Conservation (phyloP, 2,329 filamentous ascomycete genomes). For the Diaporthe ilicicola region DNA sequence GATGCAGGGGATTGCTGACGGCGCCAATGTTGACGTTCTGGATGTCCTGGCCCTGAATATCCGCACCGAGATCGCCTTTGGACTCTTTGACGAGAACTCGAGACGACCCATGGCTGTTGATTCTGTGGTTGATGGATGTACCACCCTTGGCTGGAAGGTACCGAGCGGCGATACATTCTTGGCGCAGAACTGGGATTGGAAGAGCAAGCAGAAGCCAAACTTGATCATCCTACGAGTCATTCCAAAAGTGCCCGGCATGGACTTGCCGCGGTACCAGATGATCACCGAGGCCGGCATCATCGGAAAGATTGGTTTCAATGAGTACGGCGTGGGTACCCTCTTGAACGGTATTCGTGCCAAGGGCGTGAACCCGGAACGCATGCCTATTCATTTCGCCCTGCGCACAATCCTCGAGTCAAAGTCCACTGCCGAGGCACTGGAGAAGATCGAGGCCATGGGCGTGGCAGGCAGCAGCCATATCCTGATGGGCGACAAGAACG, state of each 20-base stretch:
- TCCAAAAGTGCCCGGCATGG: slow-evolving; percentile 52
- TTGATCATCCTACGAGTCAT: slow-evolving; percentile 50
- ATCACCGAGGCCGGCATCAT: slow-evolving; percentile 67
- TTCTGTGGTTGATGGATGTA: slow-evolving; percentile 58
- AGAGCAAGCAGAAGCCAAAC: slow-evolving; percentile 54
- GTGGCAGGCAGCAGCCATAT: slow-evolving; percentile 61
- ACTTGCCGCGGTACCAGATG: slow-evolving; percentile 59
- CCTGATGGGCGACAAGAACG: slow-evolving; percentile 53
- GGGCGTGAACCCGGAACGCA: slow-evolving; percentile 56
- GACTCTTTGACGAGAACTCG: slow-evolving; percentile 51
- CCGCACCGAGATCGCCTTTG: slow-evolving; percentile 65
- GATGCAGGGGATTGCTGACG: slow-evolving; percentile 61
- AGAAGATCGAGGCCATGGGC: slow-evolving; percentile 50
- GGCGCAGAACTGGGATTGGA: slow-evolving; percentile 71
- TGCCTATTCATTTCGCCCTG: slow-evolving; percentile 68
- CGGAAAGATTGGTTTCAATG: slow-evolving; percentile 72
- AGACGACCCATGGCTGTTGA: too few species aligned
- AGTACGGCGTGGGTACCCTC: slow-evolving; percentile 63
- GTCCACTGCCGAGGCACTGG: slow-evolving; percentile 55
- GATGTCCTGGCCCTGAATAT: slow-evolving; percentile 67
- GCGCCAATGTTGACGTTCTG: slow-evolving; percentile 52
- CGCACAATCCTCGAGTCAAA: slow-evolving; percentile 61
- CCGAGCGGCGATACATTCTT: slow-evolving; percentile 44
- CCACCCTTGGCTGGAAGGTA: slow-evolving; percentile 57
- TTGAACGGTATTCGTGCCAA: slow-evolving; percentile 68